Evolutionary conservation across 2,329 filamentous ascomycete genomes (phyloP).

Genomic region (Diaporthe capsici): DNA sequence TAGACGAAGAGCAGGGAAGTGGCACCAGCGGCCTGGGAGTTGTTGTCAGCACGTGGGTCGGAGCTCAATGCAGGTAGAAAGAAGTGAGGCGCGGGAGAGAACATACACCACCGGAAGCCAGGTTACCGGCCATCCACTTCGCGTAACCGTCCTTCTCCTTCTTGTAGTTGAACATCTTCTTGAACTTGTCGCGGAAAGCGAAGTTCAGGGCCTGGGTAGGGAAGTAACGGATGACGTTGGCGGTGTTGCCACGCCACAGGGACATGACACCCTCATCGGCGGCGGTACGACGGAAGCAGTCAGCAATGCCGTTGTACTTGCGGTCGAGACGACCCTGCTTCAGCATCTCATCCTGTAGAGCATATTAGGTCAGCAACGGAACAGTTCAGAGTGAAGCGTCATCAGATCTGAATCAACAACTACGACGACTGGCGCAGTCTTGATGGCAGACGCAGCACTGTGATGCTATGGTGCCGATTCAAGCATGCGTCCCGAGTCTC

Average conservation of each 20-base stretch:
- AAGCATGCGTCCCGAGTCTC: background rate
- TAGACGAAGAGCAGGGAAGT: conserved; percentile 99
- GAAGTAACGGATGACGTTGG: conserved; percentile 99
- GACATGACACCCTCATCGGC: conserved; percentile 93
- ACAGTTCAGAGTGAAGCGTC: fast-evolving
- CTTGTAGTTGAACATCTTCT: conserved; percentile 99
- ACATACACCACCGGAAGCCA: conserved; percentile 99
- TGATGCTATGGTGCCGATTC: background rate
- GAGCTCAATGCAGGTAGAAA: background rate
- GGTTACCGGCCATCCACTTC: conserved; percentile 99
- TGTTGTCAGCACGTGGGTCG: conserved; percentile 32
- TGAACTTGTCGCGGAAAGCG: conserved; percentile 99
- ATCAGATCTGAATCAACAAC: background rate
- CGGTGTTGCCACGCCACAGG: conserved; percentile 99
- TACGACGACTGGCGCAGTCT: background rate
- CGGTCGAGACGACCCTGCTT: conserved; percentile 98
- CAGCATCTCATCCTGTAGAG: conserved; percentile 96
- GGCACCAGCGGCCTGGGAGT: conserved; percentile 88
- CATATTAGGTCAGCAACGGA: conserved; percentile 49
- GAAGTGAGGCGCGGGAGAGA: conserved; percentile 23
- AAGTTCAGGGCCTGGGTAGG: conserved; percentile 99
- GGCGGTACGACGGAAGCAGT: conserved; percentile 96
- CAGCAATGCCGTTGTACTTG: conserved; percentile 93
- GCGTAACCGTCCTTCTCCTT: conserved; percentile 98
- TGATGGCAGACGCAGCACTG: background rate